Percentiles rank a stretch among this genome's conserved stretches.
Conservation (phyloP, 352 stramenopile species). For the Phytophthora sansomeana region DNA sequence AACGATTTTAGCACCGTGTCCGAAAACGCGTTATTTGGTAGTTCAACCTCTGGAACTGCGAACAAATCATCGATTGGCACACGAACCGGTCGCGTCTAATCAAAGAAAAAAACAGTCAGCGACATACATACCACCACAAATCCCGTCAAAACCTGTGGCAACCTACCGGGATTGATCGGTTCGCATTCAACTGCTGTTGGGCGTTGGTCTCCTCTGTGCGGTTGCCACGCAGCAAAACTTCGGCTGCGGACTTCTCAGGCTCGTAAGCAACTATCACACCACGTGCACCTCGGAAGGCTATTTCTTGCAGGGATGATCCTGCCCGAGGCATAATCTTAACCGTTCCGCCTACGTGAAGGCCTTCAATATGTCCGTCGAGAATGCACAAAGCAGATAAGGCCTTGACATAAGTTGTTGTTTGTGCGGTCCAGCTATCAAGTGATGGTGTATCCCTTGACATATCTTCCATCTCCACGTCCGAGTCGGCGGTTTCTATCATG, state of each 20-base stretch:
- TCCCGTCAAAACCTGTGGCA: background rate
- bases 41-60: constrained; percentile 77
- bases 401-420: constrained; percentile 63
- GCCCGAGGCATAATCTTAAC: constrained; percentile 85
- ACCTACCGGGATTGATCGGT: constrained; percentile 57
- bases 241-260: constrained; percentile 80
- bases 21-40: constrained; percentile 73
- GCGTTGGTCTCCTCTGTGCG: constrained; percentile 45
- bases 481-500: constrained; percentile 44
- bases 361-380: constrained; percentile 87
- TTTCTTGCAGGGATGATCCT: constrained; percentile 77
- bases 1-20: constrained; percentile 70
- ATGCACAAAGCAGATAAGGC: constrained; percentile 83
- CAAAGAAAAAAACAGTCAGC: constrained; percentile 7
- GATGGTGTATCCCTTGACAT: constrained; percentile 66
- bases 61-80: constrained; percentile 87
- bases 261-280: constrained; percentile 85
- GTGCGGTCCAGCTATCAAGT: constrained; percentile 56
- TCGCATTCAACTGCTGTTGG: constrained; percentile 46
- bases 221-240: constrained; percentile 73
- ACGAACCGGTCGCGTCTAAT: constrained; percentile 76
- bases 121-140: background rate
- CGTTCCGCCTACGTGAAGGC: constrained; percentile 77
- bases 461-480: constrained; percentile 90
- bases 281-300: constrained; percentile 73